Percentiles rank a stretch among this genome's conserved stretches.
Evolutionary conservation across 345 rosid genomes (phyloP).

Genomic region (Corchorus capsularis): DNA sequence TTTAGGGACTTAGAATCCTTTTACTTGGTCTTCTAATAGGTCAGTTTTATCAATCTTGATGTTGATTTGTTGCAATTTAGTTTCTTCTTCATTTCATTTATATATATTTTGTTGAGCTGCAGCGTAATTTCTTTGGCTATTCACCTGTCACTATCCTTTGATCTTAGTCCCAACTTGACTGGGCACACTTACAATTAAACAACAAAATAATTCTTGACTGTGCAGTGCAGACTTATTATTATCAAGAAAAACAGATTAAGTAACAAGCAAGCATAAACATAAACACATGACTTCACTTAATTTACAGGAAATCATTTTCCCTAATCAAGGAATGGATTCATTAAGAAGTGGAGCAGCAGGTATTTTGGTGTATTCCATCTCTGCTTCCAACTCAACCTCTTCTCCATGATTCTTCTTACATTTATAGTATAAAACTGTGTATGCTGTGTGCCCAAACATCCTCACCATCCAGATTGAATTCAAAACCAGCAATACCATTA

Average conservation of each 20-base stretch:
- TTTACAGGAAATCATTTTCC: background rate
- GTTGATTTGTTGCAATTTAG: too few species aligned
- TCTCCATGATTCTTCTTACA: slow-evolving; percentile 53
- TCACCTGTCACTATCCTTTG: too few species aligned
- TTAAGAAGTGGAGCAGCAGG: slow-evolving; percentile 26
- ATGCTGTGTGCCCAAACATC: slow-evolving; percentile 42
- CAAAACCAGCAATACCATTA: slow-evolving; percentile 31
- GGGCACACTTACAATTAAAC: too few species aligned
- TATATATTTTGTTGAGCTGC: too few species aligned
- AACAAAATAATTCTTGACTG: too few species aligned
- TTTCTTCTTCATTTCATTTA: too few species aligned
- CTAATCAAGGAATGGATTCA: slow-evolving; percentile 23
- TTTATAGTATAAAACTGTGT: slow-evolving; percentile 46
- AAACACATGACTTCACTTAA: background rate
- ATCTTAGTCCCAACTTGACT: too few species aligned
- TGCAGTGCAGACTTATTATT: too few species aligned
- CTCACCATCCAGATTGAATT: slow-evolving; percentile 22
- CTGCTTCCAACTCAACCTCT: slow-evolving; percentile 40
- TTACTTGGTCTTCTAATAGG: too few species aligned
- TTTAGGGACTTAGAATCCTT: too few species aligned
- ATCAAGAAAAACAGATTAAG: background rate
- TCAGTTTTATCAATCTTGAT: too few species aligned
- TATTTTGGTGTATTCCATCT: slow-evolving; percentile 41
- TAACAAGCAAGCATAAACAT: background rate
- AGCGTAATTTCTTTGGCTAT: too few species aligned